These are phyloP conservation scores for Trifolium fragiferum DNA, from an alignment of 306 rosid species.

Conservation along the genomic window DNA sequence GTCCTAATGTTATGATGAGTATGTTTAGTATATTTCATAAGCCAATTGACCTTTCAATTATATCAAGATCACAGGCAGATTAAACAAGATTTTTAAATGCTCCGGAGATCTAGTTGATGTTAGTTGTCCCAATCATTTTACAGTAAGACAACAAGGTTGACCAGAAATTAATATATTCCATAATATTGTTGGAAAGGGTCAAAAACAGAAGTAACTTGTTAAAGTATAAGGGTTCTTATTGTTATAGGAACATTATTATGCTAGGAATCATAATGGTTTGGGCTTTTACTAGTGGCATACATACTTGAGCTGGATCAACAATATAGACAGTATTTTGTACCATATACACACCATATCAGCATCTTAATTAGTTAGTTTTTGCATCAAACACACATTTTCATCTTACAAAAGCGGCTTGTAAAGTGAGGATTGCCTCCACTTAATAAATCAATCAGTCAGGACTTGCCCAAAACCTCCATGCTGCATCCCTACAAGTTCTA, in stretches of 20 bases:
- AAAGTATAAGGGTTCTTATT: constrained; percentile 13
- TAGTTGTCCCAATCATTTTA: background rate
- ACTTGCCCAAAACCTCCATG: constrained; percentile 11
- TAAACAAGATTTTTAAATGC: constrained; percentile 5
- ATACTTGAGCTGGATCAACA: constrained; percentile 15
- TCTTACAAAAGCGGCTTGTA: too few relatives aligned
- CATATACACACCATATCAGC: constrained; percentile 18
- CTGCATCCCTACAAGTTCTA: background rate
- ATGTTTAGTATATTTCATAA: background rate
- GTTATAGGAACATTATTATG: constrained; percentile 21
- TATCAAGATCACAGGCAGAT: constrained; percentile 5
- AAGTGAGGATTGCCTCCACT: too few relatives aligned
- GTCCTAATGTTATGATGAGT: background rate
- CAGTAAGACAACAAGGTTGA: constrained; percentile 11
- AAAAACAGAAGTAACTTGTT: constrained; percentile 32
- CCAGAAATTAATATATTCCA: background rate
- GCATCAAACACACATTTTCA: background rate
- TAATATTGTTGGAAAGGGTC: constrained; percentile 20
- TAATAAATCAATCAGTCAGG: constrained; percentile 4
- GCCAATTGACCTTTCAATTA: background rate
- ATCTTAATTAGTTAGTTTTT: background rate
- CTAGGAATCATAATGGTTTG: background rate
- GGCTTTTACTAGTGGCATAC: constrained; percentile 3
- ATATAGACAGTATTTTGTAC: constrained; percentile 4
- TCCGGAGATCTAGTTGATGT: background rate